Percentiles rank a stretch among this genome's conserved stretches.
phyloP scores from a whole-genome alignment of 805 yeast species.

The Maudiozyma saulgeensis region DNA sequence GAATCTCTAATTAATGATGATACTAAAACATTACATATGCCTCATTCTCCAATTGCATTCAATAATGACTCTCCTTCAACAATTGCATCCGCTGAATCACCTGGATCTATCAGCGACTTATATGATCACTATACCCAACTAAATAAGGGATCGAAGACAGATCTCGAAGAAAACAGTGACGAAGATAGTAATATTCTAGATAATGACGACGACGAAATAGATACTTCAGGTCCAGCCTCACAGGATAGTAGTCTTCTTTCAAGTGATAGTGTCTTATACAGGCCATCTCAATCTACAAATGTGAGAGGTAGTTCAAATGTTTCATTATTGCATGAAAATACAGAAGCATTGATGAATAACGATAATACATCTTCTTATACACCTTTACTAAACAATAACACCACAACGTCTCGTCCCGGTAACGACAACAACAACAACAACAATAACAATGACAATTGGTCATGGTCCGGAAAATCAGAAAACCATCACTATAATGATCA shows the following conservation, averaged over 20 bases:
- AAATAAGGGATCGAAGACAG: not conserved
- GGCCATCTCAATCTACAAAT: constrained; percentile 1
- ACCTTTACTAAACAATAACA: too few species aligned
- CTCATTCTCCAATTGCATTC: not conserved
- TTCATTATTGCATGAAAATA: constrained; percentile 6
- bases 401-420: too few species aligned
- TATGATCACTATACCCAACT: constrained; percentile 25
- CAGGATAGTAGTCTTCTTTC: constrained; percentile 12
- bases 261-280: constrained; percentile 9
- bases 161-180: not conserved
- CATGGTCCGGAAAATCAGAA: constrained; percentile 2
- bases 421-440: too few species aligned
- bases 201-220: not conserved
- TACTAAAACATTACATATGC: not conserved
- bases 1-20: not conserved
- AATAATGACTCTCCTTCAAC: not conserved
- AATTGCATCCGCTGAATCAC: constrained; percentile 3
- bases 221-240: constrained; percentile 3
- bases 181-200: not conserved
- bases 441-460: not conserved
- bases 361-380: not conserved
- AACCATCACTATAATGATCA: not conserved
- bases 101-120: constrained; percentile 15
- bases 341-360: not conserved
- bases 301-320: not conserved